Evolutionary conservation across 306 rosid genomes (phyloP), one percentile per base, ranked within the genome.

Genomic region (Vicia faba): DNA sequence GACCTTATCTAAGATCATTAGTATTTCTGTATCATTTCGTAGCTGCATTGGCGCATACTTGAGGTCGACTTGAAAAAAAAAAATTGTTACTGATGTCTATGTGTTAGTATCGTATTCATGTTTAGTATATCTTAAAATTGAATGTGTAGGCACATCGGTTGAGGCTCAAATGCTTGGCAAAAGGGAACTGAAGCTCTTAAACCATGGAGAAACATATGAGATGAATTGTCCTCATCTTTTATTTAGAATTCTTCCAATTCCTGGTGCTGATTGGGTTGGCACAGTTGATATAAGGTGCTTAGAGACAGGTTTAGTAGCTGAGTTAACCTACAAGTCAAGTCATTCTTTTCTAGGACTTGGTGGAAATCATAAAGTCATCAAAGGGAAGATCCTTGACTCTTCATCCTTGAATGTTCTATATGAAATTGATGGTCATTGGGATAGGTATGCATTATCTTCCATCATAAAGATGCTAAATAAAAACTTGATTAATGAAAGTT

Each of bases 351-450:
- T 89, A 13, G 88, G 98, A 25, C 36, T 82, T 26, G 76, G 84
- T 36, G 91, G 91, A 65, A 89, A 68, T 54, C 80, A 78, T 39
- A 82, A 93, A 84, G 78, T 81, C 20, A 69, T 92, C 62, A 82
- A 87, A 76, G 98, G 96, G 62, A 89, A 84, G 71, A 89, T 92
- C 65, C 14, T 76, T 12, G 68, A 85, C 43, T 79, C 91, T 5
- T 68, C 76, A 1, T 78, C 95, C 0, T 64, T 36, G 26, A 79
- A 82, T 65, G 79, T 79, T 79, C 81, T 93, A 41, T 93, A 77
- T 64, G 87, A 88, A 80, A 67, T 93, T 64, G 77, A 90, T 67
- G 99, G 97, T 66, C 95, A 85, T n/a, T 93, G 99, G 99, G 92
- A 93, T 66, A 86, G 87, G 98, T 93, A 84, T 4, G 15, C 12